A percentile compares a stretch with the other conserved stretches of the same genome.
phyloP scores from a whole-genome alignment of 2,329 filamentous ascomycete species.

The Phialophora expanda region DNA sequence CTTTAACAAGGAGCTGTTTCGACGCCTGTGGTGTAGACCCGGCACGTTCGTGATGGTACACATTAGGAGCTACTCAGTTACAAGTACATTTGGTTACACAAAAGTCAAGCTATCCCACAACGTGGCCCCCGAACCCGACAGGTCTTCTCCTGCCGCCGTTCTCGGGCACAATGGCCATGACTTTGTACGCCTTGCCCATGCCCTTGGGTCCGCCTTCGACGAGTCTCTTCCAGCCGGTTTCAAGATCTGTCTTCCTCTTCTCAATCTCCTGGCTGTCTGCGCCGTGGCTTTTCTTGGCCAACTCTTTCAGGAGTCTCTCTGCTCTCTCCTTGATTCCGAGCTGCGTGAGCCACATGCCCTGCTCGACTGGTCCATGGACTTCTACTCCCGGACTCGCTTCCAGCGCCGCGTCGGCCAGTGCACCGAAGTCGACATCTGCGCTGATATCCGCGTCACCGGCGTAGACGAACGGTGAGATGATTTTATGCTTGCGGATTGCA shows the following conservation, averaged over 20 bases:
- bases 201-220: slow-evolving; percentile 81
- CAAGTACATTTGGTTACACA: not conserved
- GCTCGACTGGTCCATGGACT: slow-evolving; percentile 88
- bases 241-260: slow-evolving; percentile 65
- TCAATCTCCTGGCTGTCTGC: slow-evolving; percentile 59
- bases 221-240: slow-evolving; percentile 77
- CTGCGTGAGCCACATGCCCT: slow-evolving; percentile 75
- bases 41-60: not conserved
- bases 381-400: slow-evolving; percentile 79
- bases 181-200: slow-evolving; percentile 96
- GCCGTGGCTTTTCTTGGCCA: slow-evolving; percentile 46
- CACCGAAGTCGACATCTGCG: slow-evolving; percentile 91
- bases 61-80: not conserved
- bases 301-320: slow-evolving; percentile 64
- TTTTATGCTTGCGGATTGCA: slow-evolving; percentile 78
- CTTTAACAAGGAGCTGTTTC: not conserved
- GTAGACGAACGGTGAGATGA: slow-evolving; percentile 76
- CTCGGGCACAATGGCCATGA: slow-evolving; percentile 85
- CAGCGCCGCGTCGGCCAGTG: slow-evolving; percentile 80
- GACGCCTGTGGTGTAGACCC: not conserved
- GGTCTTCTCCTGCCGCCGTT: slow-evolving; percentile 74
- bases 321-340: slow-evolving; percentile 86
- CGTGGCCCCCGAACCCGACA: slow-evolving; percentile 85
- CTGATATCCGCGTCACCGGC: slow-evolving; percentile 87
- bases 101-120: slow-evolving; percentile 17